Percentiles rank a stretch among this genome's conserved stretches.
phyloP scores from a whole-genome alignment of 805 yeast genomes.

The Candida dajiaensis region DNA sequence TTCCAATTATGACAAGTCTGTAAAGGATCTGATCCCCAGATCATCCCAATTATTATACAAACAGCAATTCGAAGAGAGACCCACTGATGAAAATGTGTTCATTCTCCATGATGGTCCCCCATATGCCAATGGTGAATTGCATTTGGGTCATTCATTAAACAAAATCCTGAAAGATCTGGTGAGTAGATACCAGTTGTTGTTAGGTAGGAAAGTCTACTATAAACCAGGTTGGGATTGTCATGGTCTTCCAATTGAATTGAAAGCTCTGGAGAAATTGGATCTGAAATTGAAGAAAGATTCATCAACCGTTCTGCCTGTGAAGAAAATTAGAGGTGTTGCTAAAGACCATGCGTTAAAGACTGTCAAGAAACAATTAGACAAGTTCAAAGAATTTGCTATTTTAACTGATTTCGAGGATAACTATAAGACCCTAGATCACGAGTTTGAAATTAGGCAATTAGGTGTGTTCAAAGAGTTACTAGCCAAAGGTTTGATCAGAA shows the following conservation, averaged over 20 bases:
- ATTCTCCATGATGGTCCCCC: slow-evolving; percentile 97
- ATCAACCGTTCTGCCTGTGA: slow-evolving; percentile 31
- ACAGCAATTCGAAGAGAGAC: slow-evolving; percentile 43
- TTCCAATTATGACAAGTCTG: slow-evolving; percentile 41
- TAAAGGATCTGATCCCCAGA: slow-evolving; percentile 40
- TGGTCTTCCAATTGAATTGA: slow-evolving; percentile 93
- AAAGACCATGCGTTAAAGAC: slow-evolving; percentile 62
- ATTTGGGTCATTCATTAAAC: slow-evolving; percentile 88
- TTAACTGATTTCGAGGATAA: slow-evolving; percentile 76
- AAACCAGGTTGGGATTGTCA: slow-evolving; percentile 99
- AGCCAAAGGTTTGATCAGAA: slow-evolving; percentile 58
- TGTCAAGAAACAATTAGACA: slow-evolving; percentile 53
- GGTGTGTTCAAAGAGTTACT: slow-evolving; percentile 61
- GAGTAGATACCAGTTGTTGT: slow-evolving; percentile 58
- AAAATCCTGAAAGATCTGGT: slow-evolving; percentile 85
- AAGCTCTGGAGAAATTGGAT: slow-evolving; percentile 53
- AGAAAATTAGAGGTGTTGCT: slow-evolving; percentile 64
- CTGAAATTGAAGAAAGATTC: slow-evolving; percentile 29
- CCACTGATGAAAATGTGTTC: slow-evolving; percentile 38
- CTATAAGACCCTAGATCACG: slow-evolving; percentile 66
- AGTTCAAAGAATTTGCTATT: slow-evolving; percentile 67
- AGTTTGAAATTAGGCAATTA: slow-evolving; percentile 73
- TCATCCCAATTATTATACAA: slow-evolving; percentile 56
- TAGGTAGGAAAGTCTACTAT: slow-evolving; percentile 61
- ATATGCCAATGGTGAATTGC: slow-evolving; percentile 92